Evolutionary conservation across 2,329 filamentous ascomycete genomes (phyloP).

Genomic region (Fusarium sp.): DNA sequence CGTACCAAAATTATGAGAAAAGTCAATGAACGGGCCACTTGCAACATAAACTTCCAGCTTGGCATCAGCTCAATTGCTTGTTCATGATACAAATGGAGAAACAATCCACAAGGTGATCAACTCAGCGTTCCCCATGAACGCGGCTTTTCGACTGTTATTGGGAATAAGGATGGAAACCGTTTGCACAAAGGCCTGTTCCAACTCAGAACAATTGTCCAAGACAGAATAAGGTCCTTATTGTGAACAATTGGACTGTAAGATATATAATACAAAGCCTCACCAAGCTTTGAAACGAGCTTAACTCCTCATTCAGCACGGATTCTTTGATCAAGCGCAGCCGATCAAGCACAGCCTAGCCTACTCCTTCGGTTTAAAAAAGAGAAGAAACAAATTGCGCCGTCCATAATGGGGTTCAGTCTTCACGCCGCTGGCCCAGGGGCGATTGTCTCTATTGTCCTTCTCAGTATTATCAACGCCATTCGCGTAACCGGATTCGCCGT

Average conservation of each 20-base stretch:
- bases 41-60: neutral
- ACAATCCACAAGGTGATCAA: too few relatives aligned
- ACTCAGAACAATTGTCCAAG: neutral
- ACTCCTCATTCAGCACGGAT: neutral
- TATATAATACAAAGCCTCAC: neutral
- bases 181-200: neutral
- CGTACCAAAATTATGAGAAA: too few relatives aligned
- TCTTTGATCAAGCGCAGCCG: neutral
- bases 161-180: neutral
- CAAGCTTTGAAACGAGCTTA: neutral
- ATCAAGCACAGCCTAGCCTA: neutral
- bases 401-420: neutral
- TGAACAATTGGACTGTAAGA: neutral
- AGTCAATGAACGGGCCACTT: rapidly evolving
- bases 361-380: neutral
- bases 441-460: neutral
- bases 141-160: neutral
- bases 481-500: neutral
- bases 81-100: neutral
- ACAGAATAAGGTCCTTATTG: neutral
- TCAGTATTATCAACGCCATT: neutral
- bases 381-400: neutral
- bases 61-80: too few relatives aligned
- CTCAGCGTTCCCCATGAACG: neutral
- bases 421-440: neutral